Base-by-base conservation (phyloP, 2,329 filamentous ascomycete genomes). In the Talaromyces sp. region DNA sequence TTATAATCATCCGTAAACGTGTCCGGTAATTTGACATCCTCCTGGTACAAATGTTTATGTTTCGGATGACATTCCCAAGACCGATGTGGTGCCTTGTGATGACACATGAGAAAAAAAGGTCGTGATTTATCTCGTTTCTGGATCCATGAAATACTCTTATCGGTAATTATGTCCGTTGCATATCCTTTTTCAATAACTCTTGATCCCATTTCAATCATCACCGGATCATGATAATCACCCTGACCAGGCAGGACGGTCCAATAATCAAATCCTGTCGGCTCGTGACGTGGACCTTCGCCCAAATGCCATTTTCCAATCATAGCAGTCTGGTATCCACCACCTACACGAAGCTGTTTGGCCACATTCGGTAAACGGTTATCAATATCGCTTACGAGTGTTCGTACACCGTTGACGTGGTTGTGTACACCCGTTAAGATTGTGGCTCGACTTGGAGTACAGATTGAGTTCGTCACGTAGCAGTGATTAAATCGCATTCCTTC, bases 291-390 rank as follows among this genome's bases (percentile, higher is more conserved):
- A 0, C 81, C 82, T 68, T 85, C 83, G 2, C 83, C 83, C 15
- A 85, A 71, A 68, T 85, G 83, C 83, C 83, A 85, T 69, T 85
- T 85, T 0, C 83, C 83, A 0, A 84, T 72, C 82, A 85, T 85
- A 7, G 80, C 83, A 0, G 83, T 85, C 56, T 79, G 78, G 65
- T 85, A 85, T 0, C 36, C 58, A 5, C 80, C 80, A 29, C 79
- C 80, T 0, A 77, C 73, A 1, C 79, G 78, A 0, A 85, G 73
- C 25, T 81, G 77, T 67, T 85, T 85, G 1, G 83, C 83, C 2
- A 85, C 81, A 34, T 85, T 85, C 8, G 83, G 83, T 2, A 82
- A 62, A 15, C 77, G 74, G 43, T 81, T 83, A 72, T 85, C 83
- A 72, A 85, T 83, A 63, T 80, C 80, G 68, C 63, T 75, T 64